Evolutionary conservation across 2,329 filamentous ascomycete species (phyloP).

Genomic region (Didymella pinodella): DNA sequence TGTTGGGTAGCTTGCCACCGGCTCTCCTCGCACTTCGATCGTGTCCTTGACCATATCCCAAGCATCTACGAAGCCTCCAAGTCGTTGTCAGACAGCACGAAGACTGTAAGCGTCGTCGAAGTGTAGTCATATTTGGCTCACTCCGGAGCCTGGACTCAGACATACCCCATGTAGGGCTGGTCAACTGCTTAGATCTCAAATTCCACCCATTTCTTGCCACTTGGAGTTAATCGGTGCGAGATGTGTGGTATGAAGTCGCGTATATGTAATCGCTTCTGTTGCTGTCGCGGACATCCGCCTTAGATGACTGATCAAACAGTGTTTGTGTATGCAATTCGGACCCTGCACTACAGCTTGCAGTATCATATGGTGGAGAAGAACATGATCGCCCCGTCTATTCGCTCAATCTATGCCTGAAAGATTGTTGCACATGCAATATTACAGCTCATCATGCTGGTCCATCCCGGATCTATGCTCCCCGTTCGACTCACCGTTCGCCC

Average conservation of each 20-base stretch:
- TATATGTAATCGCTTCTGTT: neutral
- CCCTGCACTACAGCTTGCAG: neutral
- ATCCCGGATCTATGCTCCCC: neutral
- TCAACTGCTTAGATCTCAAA: no score
- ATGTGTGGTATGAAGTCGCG: neutral
- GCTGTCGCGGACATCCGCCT: neutral
- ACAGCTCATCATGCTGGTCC: conserved; percentile 12
- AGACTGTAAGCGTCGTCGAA: no score
- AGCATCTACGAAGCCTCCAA: no score
- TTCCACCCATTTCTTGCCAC: no score
- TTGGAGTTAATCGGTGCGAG: neutral
- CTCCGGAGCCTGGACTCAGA: no score
- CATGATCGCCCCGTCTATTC: neutral
- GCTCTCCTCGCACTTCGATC: no score
- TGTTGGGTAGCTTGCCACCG: neutral
- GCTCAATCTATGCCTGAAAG: neutral
- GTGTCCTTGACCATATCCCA: no score
- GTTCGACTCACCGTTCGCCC: neutral
- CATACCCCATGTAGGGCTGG: no score
- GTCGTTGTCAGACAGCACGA: no score
- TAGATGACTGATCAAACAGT: neutral
- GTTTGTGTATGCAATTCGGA: neutral
- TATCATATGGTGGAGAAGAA: neutral
- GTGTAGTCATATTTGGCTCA: no score
- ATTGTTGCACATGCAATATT: neutral